These are phyloP conservation scores for Rhypophila decipiens DNA, from an alignment of 495 filamentous ascomycete species.

Conservation along the genomic window DNA sequence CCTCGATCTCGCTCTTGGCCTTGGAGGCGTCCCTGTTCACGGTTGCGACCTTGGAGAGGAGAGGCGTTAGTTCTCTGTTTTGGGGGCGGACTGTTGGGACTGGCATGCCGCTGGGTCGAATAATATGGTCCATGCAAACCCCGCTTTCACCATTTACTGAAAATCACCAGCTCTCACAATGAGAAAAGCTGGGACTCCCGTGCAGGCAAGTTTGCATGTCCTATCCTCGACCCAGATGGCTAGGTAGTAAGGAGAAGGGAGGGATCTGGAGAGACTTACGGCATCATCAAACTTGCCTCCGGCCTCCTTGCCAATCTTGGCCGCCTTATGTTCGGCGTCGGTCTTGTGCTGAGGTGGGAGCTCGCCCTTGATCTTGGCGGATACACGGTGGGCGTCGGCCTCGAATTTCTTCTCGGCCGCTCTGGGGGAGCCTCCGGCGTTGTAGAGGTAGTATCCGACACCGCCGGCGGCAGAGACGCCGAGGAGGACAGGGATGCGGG, in stretches of 20 bases:
- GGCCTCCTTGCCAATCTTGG: slow-evolving; percentile 34
- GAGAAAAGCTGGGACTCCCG: not conserved
- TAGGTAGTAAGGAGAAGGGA: not conserved
- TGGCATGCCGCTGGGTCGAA: no score
- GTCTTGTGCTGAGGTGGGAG: slow-evolving; percentile 32
- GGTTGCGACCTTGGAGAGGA: slow-evolving; percentile 61
- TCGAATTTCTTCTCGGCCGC: slow-evolving; percentile 76
- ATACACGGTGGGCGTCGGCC: slow-evolving; percentile 59
- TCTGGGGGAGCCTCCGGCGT: slow-evolving; percentile 74
- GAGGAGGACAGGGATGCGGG: slow-evolving; percentile 48
- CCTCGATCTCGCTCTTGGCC: slow-evolving; percentile 50
- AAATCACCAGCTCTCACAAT: no score
- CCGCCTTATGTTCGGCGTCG: slow-evolving; percentile 34
- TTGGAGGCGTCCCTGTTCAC: slow-evolving; percentile 52
- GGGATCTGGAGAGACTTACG: slow-evolving; percentile 24
- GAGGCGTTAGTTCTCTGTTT: no score
- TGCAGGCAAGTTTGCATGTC: slow-evolving; percentile 1
- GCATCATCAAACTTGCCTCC: slow-evolving; percentile 41
- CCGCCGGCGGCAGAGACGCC: slow-evolving; percentile 60
- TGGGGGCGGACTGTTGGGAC: no score
- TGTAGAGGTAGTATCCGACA: slow-evolving; percentile 87
- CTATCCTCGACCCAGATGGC: no score
- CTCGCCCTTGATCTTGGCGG: slow-evolving; percentile 58
- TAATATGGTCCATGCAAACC: no score
- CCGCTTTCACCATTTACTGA: no score